Evolutionary conservation across 2,329 filamentous ascomycete species (phyloP).

Genomic region (Sporothrix luriei): DNA sequence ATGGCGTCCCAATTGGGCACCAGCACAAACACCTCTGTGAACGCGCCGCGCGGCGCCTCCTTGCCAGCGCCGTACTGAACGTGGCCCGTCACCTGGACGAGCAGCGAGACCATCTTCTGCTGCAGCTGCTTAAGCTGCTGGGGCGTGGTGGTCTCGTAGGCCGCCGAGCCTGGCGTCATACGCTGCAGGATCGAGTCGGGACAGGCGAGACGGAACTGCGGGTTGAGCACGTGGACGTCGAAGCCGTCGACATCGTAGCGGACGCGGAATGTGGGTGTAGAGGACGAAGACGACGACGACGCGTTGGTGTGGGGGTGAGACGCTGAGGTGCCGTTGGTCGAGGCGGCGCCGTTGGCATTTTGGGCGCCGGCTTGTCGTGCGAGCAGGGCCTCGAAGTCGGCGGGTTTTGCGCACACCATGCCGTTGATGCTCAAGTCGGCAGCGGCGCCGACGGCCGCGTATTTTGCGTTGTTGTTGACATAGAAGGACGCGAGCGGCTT

Average conservation of each 20-base stretch:
- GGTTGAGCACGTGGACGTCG: conserved; percentile 78
- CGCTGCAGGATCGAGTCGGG: conserved; percentile 48
- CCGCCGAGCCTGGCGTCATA: conserved; percentile 30
- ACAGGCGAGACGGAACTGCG: conserved; percentile 62
- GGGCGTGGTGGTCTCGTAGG: conserved; percentile 43
- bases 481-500: conserved; percentile 69
- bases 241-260: conserved; percentile 74
- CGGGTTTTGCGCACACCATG: conserved; percentile 62
- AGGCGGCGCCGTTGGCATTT: conserved; percentile 25
- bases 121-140: conserved; percentile 43
- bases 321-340: conserved; percentile 23
- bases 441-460: conserved; percentile 53
- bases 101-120: conserved; percentile 66
- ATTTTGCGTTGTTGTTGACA: conserved; percentile 58
- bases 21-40: conserved; percentile 79
- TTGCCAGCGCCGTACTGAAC: conserved; percentile 68
- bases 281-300: not conserved
- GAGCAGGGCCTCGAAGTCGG: conserved; percentile 69
- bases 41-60: conserved; percentile 66
- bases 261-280: conserved; percentile 41
- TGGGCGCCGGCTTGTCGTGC: conserved; percentile 58
- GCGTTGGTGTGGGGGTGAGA: not conserved
- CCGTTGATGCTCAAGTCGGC: conserved; percentile 82
- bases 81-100: conserved; percentile 72
- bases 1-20: conserved; percentile 69